Percentiles rank a stretch among this genome's conserved stretches.
phyloP scores from a whole-genome alignment of 495 filamentous ascomycete species.

The Acidomyces sp. region DNA sequence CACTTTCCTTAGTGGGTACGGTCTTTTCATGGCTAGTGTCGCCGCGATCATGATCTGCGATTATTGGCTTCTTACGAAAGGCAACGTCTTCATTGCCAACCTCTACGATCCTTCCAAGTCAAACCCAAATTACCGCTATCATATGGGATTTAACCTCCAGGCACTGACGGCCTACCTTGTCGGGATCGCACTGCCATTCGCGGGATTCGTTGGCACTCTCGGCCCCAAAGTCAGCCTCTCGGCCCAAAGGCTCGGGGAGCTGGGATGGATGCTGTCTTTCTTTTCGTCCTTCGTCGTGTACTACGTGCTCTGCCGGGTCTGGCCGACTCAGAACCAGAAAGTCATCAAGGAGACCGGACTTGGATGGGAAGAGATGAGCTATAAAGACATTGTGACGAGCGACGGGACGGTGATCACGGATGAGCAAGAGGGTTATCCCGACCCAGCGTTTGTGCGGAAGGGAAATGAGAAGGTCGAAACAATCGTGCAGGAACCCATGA shows the following conservation, averaged over 20 bases:
- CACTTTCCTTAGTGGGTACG: slow-evolving; percentile 42
- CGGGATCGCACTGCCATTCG: slow-evolving; percentile 48
- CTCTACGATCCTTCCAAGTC: slow-evolving; percentile 25
- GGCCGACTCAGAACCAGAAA: slow-evolving; percentile 31
- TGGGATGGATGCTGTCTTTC: slow-evolving; percentile 34
- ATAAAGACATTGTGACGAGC: slow-evolving; percentile 16
- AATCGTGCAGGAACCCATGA: too few relatives aligned
- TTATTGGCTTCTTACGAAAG: slow-evolving; percentile 45
- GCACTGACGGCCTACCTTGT: slow-evolving; percentile 49
- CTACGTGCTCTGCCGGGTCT: slow-evolving; percentile 28
- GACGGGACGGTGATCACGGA: slow-evolving; percentile 15
- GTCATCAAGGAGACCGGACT: slow-evolving; percentile 18
- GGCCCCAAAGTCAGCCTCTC: slow-evolving; percentile 31
- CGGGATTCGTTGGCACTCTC: slow-evolving; percentile 42
- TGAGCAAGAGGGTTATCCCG: slow-evolving; percentile 3
- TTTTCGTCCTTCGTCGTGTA: slow-evolving; percentile 29
- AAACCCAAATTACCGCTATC: slow-evolving; percentile 38
- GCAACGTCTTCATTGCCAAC: slow-evolving; percentile 28
- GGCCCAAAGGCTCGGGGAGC: slow-evolving; percentile 26
- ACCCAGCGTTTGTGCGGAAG: not conserved
- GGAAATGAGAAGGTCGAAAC: not conserved
- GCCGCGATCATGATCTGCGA: slow-evolving; percentile 55
- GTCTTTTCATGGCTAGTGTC: slow-evolving; percentile 56
- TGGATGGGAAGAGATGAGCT: slow-evolving; percentile 24
- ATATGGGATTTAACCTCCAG: slow-evolving; percentile 48